These are phyloP conservation scores for Striga hermonthica DNA, from an alignment of 305 asterid genomes.

Conservation along the genomic window DNA sequence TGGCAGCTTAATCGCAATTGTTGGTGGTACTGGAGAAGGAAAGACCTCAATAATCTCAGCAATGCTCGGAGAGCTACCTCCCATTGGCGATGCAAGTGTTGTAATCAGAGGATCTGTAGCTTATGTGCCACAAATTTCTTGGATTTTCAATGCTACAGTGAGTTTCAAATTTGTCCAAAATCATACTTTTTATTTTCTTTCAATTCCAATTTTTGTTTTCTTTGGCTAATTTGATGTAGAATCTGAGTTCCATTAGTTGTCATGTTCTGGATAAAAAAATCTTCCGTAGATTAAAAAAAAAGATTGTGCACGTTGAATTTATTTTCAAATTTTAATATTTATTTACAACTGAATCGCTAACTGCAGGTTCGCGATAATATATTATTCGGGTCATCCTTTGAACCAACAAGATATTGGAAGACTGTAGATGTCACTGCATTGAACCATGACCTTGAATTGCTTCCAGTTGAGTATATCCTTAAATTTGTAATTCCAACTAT, in stretches of 20 bases:
- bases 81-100: conserved; percentile 62
- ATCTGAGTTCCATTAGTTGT: conserved; percentile 7
- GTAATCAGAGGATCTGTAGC: conserved; percentile 82
- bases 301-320: not conserved
- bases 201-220: not conserved
- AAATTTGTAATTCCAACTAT: conserved; percentile 9
- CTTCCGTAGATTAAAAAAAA: conserved; percentile 5
- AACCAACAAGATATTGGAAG: conserved; percentile 65
- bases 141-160: conserved; percentile 97
- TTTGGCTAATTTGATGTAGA: not conserved
- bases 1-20: conserved; percentile 86
- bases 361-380: conserved; percentile 84
- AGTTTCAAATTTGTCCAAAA: conserved; percentile 29
- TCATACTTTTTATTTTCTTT: not conserved
- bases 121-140: conserved; percentile 90
- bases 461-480: conserved; percentile 62
- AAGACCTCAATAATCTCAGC: conserved; percentile 90
- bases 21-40: conserved; percentile 97
- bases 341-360: conserved; percentile 20
- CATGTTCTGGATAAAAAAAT: conserved; percentile 25
- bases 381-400: conserved; percentile 74
- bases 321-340: conserved; percentile 10
- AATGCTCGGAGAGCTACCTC: conserved; percentile 94
- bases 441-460: conserved; percentile 80
- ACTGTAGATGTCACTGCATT: conserved; percentile 79